Conservation (phyloP, 179 eudicot species). For the Spergularia azorica region DNA sequence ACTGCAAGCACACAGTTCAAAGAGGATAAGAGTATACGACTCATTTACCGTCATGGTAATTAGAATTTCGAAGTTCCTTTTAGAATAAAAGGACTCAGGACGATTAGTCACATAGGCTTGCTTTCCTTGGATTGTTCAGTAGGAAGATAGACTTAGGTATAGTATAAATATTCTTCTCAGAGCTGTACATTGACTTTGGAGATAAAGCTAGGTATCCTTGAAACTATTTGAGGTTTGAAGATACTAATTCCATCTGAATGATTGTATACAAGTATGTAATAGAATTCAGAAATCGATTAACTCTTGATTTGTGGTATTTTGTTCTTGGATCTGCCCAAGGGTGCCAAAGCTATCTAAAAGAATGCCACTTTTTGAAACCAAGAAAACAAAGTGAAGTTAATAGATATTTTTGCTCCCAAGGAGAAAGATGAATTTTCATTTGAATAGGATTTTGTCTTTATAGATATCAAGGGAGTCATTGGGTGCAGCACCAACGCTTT, state of each 20-base stretch:
- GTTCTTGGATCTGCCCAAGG: neutral
- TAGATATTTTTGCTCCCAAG: neutral
- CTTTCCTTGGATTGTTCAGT: neutral
- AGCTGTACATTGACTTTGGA: neutral
- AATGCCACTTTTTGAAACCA: neutral
- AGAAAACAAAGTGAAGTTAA: neutral
- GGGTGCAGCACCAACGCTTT: too few species aligned
- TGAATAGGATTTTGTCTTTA: neutral
- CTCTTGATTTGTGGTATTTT: neutral
- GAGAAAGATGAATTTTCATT: neutral
- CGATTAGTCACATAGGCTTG: neutral
- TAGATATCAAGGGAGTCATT: too few species aligned
- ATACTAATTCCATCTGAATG: neutral
- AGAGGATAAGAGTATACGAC: neutral
- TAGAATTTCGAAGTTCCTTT: neutral
- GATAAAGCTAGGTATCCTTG: neutral
- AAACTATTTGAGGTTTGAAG: neutral
- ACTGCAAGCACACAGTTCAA: neutral
- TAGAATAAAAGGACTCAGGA: neutral
- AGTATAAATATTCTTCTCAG: too few species aligned
- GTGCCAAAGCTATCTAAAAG: neutral
- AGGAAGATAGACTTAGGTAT: neutral
- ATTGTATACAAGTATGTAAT: neutral
- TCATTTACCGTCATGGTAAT: neutral
- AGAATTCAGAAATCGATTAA: neutral